A percentile compares a stretch with the other conserved stretches of the same genome.
Evolutionary conservation across 352 stramenopile genomes (phyloP).

Genomic region (Blastocystis sp.): DNA sequence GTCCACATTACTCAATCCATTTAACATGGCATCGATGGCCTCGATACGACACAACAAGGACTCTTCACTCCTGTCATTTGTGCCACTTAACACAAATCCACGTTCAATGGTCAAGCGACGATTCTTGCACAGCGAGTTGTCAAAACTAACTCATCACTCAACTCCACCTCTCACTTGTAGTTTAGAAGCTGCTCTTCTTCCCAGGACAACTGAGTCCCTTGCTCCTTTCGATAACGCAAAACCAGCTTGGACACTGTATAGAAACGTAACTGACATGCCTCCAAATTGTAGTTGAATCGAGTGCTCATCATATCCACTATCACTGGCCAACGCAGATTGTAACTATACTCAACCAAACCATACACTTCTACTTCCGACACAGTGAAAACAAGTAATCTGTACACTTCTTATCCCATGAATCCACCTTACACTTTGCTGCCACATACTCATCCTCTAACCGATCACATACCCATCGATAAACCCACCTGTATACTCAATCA

Average conservation of each 20-base stretch:
- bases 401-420: constrained; percentile 7
- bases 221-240: constrained; percentile 9
- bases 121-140: constrained; percentile 36
- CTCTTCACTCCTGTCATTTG: neutral
- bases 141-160: neutral
- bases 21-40: constrained; percentile 6
- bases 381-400: constrained; percentile 35
- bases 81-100: neutral
- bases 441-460: constrained; percentile 40
- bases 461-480: neutral
- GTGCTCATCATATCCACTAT: constrained; percentile 36
- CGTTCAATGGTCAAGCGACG: neutral
- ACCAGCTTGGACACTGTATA: constrained; percentile 28
- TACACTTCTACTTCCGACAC: neutral
- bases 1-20: neutral
- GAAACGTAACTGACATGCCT: constrained; percentile 41
- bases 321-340: constrained; percentile 54
- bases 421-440: neutral
- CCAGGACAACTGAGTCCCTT: neutral
- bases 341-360: neutral
- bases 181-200: constrained; percentile 38
- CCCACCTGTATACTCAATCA: constrained; percentile 46
- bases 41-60: neutral
- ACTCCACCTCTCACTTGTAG: neutral
- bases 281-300: neutral